These are phyloP conservation scores for Neolentinus lepideus DNA, from an alignment of 1,284 basidiomycete genomes.

Conservation along the genomic window DNA sequence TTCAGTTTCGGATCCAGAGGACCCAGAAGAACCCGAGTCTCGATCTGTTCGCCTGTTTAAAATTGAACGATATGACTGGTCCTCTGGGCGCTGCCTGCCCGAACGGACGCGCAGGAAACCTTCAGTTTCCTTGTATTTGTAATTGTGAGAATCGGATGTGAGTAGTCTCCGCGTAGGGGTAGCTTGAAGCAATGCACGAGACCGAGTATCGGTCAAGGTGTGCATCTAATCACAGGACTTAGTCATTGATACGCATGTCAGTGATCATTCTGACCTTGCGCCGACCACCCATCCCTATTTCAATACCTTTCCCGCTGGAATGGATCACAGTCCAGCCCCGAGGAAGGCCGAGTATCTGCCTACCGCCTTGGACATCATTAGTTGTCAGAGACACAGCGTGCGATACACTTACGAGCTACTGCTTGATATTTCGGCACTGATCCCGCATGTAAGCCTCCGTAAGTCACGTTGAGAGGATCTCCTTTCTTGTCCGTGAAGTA, in stretches of 20 bases:
- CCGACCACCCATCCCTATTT: constrained; percentile 42
- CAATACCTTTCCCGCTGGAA: constrained; percentile 48
- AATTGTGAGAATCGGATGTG: constrained; percentile 23
- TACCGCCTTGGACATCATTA: constrained; percentile 59
- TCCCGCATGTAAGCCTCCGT: constrained; percentile 58
- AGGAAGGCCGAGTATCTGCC: constrained; percentile 53
- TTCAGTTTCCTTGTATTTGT: constrained; percentile 53
- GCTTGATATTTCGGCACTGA: constrained; percentile 63
- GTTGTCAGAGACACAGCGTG: constrained; percentile 22
- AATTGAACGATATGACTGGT: constrained; percentile 48
- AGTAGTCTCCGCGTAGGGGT: constrained; percentile 41
- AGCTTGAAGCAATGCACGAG: constrained; percentile 42
- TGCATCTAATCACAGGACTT: constrained; percentile 30
- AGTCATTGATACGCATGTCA: neutral
- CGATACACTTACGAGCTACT: constrained; percentile 40
- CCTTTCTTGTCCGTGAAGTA: constrained; percentile 68
- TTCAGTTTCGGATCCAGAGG: constrained; percentile 21
- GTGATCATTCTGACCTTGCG: constrained; percentile 35
- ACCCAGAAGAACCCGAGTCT: constrained; percentile 38
- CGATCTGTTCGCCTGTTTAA: constrained; percentile 24
- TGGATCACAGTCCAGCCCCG: constrained; percentile 37
- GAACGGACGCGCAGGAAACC: constrained; percentile 57
- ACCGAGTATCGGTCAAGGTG: constrained; percentile 46
- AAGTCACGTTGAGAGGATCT: constrained; percentile 60
- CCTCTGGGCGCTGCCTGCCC: constrained; percentile 19